Percentiles rank a stretch among this genome's conserved stretches.
phyloP scores from a whole-genome alignment of 2,329 filamentous ascomycete species.

The Bipolaris cookei region DNA sequence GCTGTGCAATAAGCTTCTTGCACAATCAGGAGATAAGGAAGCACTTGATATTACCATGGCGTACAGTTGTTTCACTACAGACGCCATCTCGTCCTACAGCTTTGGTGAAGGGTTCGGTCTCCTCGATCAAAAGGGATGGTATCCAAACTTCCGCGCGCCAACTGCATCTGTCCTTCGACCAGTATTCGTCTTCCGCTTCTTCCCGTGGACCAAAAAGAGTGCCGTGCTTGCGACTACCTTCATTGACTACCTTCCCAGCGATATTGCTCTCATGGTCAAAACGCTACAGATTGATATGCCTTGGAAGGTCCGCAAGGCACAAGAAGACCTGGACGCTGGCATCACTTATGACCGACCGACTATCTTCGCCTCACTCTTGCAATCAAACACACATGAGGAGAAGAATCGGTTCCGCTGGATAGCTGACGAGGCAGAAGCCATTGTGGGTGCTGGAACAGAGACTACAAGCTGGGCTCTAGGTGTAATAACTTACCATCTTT shows the following conservation, averaged over 20 bases:
- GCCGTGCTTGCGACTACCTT: conserved; percentile 24
- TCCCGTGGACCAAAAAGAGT: conserved; percentile 31
- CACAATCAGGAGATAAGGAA: conserved; percentile 23
- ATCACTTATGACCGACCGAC: conserved; percentile 34
- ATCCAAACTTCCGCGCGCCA: conserved; percentile 35
- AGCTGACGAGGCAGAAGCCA: conserved; percentile 39
- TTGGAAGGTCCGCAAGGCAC: conserved; percentile 26
- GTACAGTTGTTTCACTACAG: conserved; percentile 36
- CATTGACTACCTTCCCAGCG: conserved; percentile 30
- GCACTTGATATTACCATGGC: conserved; percentile 36
- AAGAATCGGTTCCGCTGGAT: conserved; percentile 34
- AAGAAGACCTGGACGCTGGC: conserved; percentile 30
- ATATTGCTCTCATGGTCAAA: conserved; percentile 27
- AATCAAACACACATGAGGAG: conserved; percentile 23
- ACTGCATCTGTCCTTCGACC: conserved; percentile 24
- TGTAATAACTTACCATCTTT: conserved; percentile 38
- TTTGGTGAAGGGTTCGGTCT: conserved; percentile 35
- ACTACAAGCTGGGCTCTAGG: conserved; percentile 41
- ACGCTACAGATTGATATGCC: conserved; percentile 39
- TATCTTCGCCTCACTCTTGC: conserved; percentile 30
- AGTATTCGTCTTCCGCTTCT: conserved; percentile 37
- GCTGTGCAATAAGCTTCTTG: conserved; percentile 35
- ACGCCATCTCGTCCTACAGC: conserved; percentile 33
- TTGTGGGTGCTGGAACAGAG: conserved; percentile 45
- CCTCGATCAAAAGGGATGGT: conserved; percentile 34